A percentile compares a stretch with the other conserved stretches of the same genome.
These are phyloP conservation scores for Meyerozyma smithsonii DNA, from an alignment of 1,139 yeast genomes.

Conservation along the genomic window DNA sequence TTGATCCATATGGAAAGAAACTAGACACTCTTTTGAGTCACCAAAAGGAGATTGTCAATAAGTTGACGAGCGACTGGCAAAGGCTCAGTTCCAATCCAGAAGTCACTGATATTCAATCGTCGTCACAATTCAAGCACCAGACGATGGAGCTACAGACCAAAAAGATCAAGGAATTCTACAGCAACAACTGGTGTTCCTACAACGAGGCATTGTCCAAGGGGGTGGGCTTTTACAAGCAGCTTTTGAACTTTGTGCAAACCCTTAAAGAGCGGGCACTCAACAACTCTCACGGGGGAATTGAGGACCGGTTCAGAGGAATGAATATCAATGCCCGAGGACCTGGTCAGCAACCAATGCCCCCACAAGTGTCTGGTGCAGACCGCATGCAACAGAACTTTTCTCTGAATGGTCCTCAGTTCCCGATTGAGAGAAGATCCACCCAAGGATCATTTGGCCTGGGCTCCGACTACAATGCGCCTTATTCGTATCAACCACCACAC, in stretches of 20 bases:
- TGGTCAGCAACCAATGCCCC: not conserved
- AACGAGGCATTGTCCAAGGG: constrained; percentile 60
- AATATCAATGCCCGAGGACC: not conserved
- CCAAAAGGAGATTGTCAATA: constrained; percentile 54
- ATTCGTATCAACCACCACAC: not conserved
- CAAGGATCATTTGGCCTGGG: not conserved
- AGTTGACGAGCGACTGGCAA: constrained; percentile 56
- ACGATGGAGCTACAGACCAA: constrained; percentile 23
- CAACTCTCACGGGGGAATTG: constrained; percentile 17
- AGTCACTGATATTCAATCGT: constrained; percentile 33
- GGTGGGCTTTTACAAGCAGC: constrained; percentile 52
- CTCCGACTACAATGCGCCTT: not conserved
- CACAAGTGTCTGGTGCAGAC: not conserved
- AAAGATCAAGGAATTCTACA: constrained; percentile 44
- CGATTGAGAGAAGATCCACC: not conserved
- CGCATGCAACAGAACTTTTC: not conserved
- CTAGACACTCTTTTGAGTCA: constrained; percentile 63
- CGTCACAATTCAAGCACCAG: constrained; percentile 27
- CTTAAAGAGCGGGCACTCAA: constrained; percentile 15
- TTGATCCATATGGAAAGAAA: constrained; percentile 62
- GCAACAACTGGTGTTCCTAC: constrained; percentile 56
- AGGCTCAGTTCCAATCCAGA: constrained; percentile 44
- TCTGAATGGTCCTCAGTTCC: constrained; percentile 1
- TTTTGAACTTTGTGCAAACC: constrained; percentile 41
- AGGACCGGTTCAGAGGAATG: not conserved